phyloP scores from a whole-genome alignment of 306 rosid genomes.

The Malus sylvestris region DNA sequence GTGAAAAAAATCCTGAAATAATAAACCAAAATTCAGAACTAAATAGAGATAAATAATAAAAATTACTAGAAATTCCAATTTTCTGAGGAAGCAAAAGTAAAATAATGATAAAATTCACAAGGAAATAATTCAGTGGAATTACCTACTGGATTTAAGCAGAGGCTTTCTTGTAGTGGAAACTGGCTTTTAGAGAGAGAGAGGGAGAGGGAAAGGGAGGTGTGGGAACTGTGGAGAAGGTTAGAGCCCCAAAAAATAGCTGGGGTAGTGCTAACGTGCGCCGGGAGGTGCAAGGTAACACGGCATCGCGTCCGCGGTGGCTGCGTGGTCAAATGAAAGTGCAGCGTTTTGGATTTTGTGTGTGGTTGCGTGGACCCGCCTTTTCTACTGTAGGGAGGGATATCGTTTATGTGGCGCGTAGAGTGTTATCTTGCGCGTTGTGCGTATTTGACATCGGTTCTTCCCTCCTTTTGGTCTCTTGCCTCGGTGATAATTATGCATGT shows the following conservation, averaged over 20 bases:
- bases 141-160: slow-evolving; percentile 1
- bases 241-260: not conserved
- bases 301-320: not conserved
- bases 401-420: slow-evolving; percentile 24
- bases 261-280: not conserved
- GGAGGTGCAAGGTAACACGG: not conserved
- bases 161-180: not conserved
- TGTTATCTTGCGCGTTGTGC: not conserved
- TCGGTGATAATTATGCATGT: not conserved
- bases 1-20: not conserved
- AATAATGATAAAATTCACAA: not conserved
- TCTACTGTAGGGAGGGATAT: not conserved
- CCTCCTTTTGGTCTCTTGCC: not conserved
- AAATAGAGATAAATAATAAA: not conserved
- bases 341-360: slow-evolving; percentile 1
- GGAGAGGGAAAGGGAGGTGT: not conserved
- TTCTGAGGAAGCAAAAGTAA: not conserved
- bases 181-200: not conserved
- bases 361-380: not conserved
- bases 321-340: slow-evolving; percentile 14
- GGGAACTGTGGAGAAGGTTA: not conserved
- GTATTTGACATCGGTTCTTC: not conserved
- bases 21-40: not conserved
- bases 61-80: not conserved
- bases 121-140: not conserved